These are phyloP conservation scores for Antrodiella citrinella DNA, from an alignment of 768 basidiomycete genomes.

Conservation along the genomic window DNA sequence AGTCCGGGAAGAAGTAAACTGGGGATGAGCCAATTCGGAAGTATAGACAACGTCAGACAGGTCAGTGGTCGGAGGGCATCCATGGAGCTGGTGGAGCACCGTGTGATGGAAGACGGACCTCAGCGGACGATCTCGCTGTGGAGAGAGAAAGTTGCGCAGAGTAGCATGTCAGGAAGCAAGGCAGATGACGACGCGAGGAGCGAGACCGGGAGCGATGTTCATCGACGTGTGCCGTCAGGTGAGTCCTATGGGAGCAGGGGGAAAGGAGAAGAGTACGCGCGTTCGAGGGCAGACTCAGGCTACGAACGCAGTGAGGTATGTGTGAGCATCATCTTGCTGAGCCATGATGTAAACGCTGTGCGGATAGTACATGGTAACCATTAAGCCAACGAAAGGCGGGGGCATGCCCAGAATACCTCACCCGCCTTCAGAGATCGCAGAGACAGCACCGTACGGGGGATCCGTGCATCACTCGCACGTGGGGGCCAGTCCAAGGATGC, in stretches of 20 bases:
- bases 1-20: conserved; percentile 3
- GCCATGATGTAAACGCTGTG: background rate
- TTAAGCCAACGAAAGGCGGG: conserved; percentile 7
- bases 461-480: conserved; percentile 8
- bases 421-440: conserved; percentile 12
- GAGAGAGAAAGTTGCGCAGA: conserved; percentile 27
- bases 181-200: conserved; percentile 10
- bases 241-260: background rate
- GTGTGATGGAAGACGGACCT: conserved; percentile 26
- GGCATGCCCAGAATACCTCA: conserved; percentile 10
- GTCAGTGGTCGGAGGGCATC: conserved; percentile 19
- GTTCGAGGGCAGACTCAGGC: conserved; percentile 5
- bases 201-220: conserved; percentile 18
- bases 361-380: conserved; percentile 20
- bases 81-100: conserved; percentile 24
- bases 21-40: conserved; percentile 8
- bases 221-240: conserved; percentile 10
- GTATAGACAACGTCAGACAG: conserved; percentile 15
- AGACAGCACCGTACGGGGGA: background rate
- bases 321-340: background rate
- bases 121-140: conserved; percentile 27
- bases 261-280: background rate
- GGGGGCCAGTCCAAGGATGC: conserved; percentile 4
- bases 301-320: conserved; percentile 24
- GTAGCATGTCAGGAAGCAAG: conserved; percentile 10